These are phyloP conservation scores for Harringtonia lauricola DNA, from an alignment of 2,329 filamentous ascomycete species.

Conservation along the genomic window DNA sequence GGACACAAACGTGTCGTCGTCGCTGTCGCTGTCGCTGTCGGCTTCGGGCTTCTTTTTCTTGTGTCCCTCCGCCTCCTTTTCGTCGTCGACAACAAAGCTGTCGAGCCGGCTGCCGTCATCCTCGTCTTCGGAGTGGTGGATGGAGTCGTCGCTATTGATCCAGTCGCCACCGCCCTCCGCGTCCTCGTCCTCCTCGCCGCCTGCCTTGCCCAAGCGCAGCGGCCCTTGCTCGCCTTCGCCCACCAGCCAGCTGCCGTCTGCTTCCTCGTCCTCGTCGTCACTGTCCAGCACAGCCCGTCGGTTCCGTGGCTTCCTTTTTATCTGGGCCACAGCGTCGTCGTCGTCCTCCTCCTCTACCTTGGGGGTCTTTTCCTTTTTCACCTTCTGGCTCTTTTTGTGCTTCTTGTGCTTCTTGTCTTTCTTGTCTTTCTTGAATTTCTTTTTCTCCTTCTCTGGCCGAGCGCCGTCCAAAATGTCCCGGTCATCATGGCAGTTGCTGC, in stretches of 20 bases:
- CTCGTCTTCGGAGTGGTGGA: constrained; percentile 42
- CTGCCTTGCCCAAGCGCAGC: constrained; percentile 60
- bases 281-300: constrained; percentile 53
- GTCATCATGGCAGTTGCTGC: constrained; percentile 65
- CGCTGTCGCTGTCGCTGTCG: not conserved
- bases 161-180: constrained; percentile 71
- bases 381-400: constrained; percentile 22
- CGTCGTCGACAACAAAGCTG: constrained; percentile 45
- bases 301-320: constrained; percentile 29
- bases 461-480: constrained; percentile 51
- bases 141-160: constrained; percentile 60
- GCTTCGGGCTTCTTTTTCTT: constrained; percentile 15
- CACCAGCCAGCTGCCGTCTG: constrained; percentile 69
- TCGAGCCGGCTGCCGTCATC: constrained; percentile 41
- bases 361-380: constrained; percentile 24
- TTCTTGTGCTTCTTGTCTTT: constrained; percentile 25
- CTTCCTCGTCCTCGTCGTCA: constrained; percentile 35
- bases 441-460: constrained; percentile 21
- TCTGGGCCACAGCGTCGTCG: not conserved
- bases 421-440: constrained; percentile 23
- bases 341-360: not conserved
- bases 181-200: constrained; percentile 67
- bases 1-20: constrained; percentile 4
- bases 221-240: constrained; percentile 51
- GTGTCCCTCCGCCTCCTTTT: constrained; percentile 15